Base-by-base conservation (phyloP, 306 rosid genomes). In the Dalbergia cochinchinensis region DNA sequence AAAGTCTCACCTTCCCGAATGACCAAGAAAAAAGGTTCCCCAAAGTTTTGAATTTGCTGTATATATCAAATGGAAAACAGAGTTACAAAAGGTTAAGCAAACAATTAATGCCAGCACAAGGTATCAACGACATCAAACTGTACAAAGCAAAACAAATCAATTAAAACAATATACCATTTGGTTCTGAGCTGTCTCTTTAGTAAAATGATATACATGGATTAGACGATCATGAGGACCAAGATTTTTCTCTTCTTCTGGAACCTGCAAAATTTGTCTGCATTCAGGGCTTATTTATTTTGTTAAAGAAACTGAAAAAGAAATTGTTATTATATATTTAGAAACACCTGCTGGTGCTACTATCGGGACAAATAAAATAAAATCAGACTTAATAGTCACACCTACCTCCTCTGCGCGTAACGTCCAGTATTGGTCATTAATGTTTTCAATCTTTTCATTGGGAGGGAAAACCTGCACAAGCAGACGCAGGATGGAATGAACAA, bases 351-450 rank as follows among this genome's bases (percentile, higher is more conserved):
- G 48, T 31, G 76, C 45, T 33, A 65, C 42, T 57, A 68, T 78
- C 69, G 44, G 14, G 55, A 82, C 58, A 7, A 75, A 31, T 61
- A 22, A 77, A 76, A n/a, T n/a, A n/a, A n/a, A n/a, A 55, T 81
- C 67, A 64, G 45, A 58, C 45, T 66, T 61, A 26, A 58, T 33
- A 72, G 64, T 70, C 59, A 16, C 19, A 59, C 39, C 41, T 76
- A 91, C 98, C 97, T 94, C 98, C 65, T 94, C 98, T 4, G 98
- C 98, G 18, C 98, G 90, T 66, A 94, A 87, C 5, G 98, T 91
- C 97, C 98, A 94, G 88, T 94, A 94, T 66, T 91, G 98, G 83
- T 94, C 98, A 73, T 92, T 94, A 19, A 94, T 92, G 80, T 88
- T 89, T 85, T 91, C 97, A 50, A 94, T 94, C 90, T 88, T 94